These are phyloP conservation scores for Panicum virgatum DNA, from an alignment of 202 grass and related monocot genomes.

Conservation along the genomic window DNA sequence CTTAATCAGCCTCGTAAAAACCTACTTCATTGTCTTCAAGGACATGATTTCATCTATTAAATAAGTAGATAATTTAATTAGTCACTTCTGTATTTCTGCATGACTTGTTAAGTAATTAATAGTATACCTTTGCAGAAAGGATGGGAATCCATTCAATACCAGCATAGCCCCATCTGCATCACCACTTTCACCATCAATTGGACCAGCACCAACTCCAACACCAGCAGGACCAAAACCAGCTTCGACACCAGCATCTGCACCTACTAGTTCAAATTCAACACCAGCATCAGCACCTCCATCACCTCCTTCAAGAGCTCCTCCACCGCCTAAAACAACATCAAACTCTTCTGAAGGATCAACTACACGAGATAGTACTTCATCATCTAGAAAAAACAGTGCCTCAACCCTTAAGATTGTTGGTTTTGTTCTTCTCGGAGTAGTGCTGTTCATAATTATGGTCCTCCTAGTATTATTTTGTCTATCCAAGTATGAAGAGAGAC, in stretches of 20 bases:
- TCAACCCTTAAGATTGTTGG: conserved; percentile 75
- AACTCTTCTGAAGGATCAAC: conserved; percentile 53
- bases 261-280: conserved; percentile 36
- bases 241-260: conserved; percentile 36
- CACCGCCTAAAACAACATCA: conserved; percentile 20
- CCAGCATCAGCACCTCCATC: conserved; percentile 34
- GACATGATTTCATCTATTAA: no score
- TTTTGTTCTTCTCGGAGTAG: conserved; percentile 59
- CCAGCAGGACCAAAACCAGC: conserved; percentile 38
- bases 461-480: conserved; percentile 66
- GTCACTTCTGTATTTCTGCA: no score
- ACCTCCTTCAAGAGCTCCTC: conserved; percentile 48
- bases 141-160: conserved; percentile 95
- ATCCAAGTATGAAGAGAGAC: conserved; percentile 72
- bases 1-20: conserved; percentile 2
- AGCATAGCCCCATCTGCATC: conserved; percentile 68
- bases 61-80: no score
- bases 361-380: conserved; percentile 39
- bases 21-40: no score
- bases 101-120: conserved; percentile 41
- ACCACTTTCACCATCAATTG: conserved; percentile 52
- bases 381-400: conserved; percentile 49
- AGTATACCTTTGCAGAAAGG: conserved; percentile 63
- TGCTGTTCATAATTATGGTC: conserved; percentile 55
- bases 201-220: conserved; percentile 43